phyloP scores from a whole-genome alignment of 495 filamentous ascomycete genomes.

The Hypoxylon crocopeplum region DNA sequence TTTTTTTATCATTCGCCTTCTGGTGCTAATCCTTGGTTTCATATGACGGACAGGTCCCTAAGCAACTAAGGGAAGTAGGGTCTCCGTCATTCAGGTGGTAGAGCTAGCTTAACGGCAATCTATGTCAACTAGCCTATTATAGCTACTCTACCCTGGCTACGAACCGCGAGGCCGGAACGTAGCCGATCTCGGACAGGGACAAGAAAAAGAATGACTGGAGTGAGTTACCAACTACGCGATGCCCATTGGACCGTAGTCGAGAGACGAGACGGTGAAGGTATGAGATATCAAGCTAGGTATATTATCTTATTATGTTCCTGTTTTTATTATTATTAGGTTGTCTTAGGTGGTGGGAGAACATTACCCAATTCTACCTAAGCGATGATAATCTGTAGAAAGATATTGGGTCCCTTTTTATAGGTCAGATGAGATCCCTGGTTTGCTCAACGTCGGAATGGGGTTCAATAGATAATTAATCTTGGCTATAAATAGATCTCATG shows the following conservation, averaged over 20 bases:
- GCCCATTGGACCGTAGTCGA: constrained; percentile 18
- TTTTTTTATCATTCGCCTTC: constrained; percentile 21
- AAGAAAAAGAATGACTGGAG: constrained; percentile 1
- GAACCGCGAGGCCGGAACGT: constrained; percentile 7
- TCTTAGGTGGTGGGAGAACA: background rate
- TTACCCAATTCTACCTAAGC: background rate
- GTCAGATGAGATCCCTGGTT: background rate
- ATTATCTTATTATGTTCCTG: background rate
- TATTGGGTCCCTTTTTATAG: constrained; percentile 19
- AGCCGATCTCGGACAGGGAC: constrained; percentile 36
- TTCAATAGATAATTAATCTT: no score
- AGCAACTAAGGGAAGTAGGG: no score
- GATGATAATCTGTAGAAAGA: constrained; percentile 18
- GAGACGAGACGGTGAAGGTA: constrained; percentile 8
- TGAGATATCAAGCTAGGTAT: background rate
- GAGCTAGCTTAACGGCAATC: constrained; percentile 14
- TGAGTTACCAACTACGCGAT: constrained; percentile 17
- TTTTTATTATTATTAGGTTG: no score
- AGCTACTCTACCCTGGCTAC: constrained; percentile 5
- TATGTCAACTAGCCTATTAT: background rate
- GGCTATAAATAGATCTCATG: no score
- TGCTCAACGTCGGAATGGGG: background rate
- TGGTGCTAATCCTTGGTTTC: no score
- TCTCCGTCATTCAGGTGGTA: no score
- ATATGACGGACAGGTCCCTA: no score